Percentiles rank a stretch among this genome's conserved stretches.
Conservation (phyloP, 768 basidiomycete genomes). For the Lentinula sp. region DNA sequence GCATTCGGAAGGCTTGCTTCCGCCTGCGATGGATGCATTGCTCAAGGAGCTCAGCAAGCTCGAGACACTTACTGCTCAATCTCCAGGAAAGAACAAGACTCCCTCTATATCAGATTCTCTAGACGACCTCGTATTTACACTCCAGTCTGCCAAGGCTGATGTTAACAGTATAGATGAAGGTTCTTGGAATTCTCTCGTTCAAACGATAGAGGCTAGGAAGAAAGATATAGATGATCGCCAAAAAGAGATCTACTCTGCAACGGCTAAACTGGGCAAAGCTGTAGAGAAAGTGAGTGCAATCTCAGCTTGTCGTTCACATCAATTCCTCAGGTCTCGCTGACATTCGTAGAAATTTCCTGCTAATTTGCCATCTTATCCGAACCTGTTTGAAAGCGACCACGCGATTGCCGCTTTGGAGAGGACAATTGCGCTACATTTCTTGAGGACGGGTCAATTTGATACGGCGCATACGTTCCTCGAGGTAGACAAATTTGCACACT, state of each 20-base stretch:
- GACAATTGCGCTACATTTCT: conserved; percentile 69
- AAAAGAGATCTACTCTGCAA: conserved; percentile 79
- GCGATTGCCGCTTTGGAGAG: conserved; percentile 59
- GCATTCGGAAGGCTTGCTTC: background rate
- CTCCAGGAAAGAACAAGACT: conserved; percentile 42
- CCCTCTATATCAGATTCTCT: conserved; percentile 54
- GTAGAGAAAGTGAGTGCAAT: conserved; percentile 72
- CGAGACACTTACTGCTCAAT: conserved; percentile 48
- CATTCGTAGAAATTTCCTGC: conserved; percentile 50
- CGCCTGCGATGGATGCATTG: conserved; percentile 56
- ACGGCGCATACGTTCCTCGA: conserved; percentile 70
- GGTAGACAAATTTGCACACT: conserved; percentile 30
- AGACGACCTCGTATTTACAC: conserved; percentile 52
- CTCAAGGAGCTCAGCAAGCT: conserved; percentile 78
- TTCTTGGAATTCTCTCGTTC: conserved; percentile 42
- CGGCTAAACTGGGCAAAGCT: conserved; percentile 76
- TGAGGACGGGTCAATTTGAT: conserved; percentile 77
- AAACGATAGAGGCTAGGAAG: conserved; percentile 64
- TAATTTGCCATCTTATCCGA: conserved; percentile 57
- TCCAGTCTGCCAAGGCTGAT: conserved; percentile 52
- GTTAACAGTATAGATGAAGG: conserved; percentile 43
- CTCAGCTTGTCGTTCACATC: background rate
- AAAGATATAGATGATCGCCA: conserved; percentile 83
- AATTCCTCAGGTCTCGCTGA: background rate
- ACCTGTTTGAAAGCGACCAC: conserved; percentile 57